phyloP scores from a whole-genome alignment of 495 filamentous ascomycete genomes.

The Talaromyces borbonicus region DNA sequence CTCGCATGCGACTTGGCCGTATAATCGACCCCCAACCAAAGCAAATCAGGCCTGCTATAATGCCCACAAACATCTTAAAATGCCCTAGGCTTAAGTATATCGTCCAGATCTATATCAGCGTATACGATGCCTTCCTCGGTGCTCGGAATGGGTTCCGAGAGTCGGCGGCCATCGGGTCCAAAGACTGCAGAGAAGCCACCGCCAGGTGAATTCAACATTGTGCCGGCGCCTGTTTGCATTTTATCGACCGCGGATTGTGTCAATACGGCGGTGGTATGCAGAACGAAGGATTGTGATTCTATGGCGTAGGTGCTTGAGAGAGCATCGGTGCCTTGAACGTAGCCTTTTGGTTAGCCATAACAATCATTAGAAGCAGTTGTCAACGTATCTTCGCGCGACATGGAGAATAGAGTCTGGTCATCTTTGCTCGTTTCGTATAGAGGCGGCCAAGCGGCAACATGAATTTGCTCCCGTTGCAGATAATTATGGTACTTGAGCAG shows the following conservation, averaged over 20 bases:
- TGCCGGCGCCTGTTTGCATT: conserved; percentile 24
- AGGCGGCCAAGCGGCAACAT: conserved; percentile 50
- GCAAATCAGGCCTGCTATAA: conserved; percentile 44
- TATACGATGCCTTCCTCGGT: conserved; percentile 36
- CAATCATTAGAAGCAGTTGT: not conserved
- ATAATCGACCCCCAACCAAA: conserved; percentile 39
- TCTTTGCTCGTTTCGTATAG: conserved; percentile 16
- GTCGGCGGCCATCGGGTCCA: conserved; percentile 41
- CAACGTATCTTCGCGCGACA: conserved; percentile 27
- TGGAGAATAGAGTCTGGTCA: conserved; percentile 19
- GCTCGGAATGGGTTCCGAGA: conserved; percentile 26
- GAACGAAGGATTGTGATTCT: conserved; percentile 40
- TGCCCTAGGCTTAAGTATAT: conserved; percentile 20
- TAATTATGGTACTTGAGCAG: conserved; percentile 49
- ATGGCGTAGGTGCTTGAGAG: conserved; percentile 42
- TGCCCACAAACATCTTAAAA: conserved; percentile 40
- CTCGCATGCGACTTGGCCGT: conserved; percentile 17
- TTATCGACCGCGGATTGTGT: conserved; percentile 31
- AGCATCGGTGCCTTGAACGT: conserved; percentile 21
- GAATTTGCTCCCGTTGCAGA: conserved; percentile 41
- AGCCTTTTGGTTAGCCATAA: not conserved
- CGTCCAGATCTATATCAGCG: conserved; percentile 35
- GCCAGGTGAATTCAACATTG: conserved; percentile 26
- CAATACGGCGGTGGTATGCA: conserved; percentile 37
- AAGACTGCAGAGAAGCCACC: conserved; percentile 41